phyloP scores from a whole-genome alignment of 306 rosid species.

The Vicia faba region DNA sequence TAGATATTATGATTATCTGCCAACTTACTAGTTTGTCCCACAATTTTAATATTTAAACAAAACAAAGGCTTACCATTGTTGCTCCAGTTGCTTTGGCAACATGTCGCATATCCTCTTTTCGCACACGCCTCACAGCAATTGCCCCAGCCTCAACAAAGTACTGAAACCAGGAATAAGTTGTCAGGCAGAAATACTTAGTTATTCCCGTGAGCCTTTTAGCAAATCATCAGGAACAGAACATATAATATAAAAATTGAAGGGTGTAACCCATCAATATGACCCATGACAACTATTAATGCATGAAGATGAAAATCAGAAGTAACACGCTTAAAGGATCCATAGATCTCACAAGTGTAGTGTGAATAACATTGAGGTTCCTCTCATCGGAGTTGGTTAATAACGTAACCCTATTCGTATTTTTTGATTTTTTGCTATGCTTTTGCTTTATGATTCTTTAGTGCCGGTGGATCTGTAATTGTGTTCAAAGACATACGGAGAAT shows the following conservation, averaged over 20 bases:
- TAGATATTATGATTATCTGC: constrained; percentile 5
- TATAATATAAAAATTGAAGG: neutral
- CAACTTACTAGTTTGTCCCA: neutral
- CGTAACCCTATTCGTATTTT: too few species aligned
- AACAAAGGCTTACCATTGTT: constrained; percentile 64
- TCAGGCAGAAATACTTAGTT: neutral
- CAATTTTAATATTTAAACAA: constrained; percentile 15
- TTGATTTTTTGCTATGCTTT: too few species aligned
- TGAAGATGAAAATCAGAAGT: neutral
- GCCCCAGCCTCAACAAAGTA: constrained; percentile 98
- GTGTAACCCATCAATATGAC: neutral
- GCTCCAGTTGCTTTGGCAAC: constrained; percentile 99
- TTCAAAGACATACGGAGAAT: too few species aligned
- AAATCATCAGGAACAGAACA: constrained; percentile 22
- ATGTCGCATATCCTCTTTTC: constrained; percentile 97
- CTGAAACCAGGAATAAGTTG: constrained; percentile 48
- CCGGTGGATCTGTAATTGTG: too few species aligned
- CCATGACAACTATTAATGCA: constrained; percentile 4
- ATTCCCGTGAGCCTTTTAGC: neutral
- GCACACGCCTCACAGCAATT: constrained; percentile 91
- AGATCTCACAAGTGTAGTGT: constrained; percentile 24
- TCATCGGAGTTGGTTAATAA: neutral
- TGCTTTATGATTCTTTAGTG: too few species aligned
- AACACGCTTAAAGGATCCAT: constrained; percentile 3
- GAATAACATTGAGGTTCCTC: neutral